Conservation (phyloP, 2,329 filamentous ascomycete species). For the Claviceps maximensis region DNA sequence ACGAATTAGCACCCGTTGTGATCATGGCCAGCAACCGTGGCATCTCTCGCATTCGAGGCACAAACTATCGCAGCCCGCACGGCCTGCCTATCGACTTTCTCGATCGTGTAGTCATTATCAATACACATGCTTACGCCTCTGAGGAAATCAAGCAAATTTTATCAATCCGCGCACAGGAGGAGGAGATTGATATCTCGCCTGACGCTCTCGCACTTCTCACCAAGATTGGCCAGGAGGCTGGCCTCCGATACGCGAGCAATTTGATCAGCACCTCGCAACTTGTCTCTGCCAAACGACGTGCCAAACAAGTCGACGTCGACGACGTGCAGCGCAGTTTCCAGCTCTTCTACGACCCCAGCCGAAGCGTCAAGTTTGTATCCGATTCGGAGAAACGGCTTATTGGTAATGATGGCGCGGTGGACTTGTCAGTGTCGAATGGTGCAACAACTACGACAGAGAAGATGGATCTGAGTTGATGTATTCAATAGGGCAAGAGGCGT, state of each 20-base stretch:
- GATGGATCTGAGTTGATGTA: constrained; percentile 31
- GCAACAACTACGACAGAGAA: constrained; percentile 25
- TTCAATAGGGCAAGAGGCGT: background rate
- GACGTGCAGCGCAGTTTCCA: constrained; percentile 91
- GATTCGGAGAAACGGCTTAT: constrained; percentile 91
- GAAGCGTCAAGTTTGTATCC: constrained; percentile 81
- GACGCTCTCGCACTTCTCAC: constrained; percentile 87
- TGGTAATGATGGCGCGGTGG: constrained; percentile 70
- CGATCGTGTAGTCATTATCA: constrained; percentile 91
- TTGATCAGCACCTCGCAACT: constrained; percentile 91
- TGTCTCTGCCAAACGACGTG: constrained; percentile 70
- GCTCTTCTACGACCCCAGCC: constrained; percentile 79
- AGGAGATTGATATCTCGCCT: constrained; percentile 82
- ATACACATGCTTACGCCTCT: constrained; percentile 68
- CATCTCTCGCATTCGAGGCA: constrained; percentile 81
- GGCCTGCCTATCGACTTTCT: constrained; percentile 91
- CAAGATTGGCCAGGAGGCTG: constrained; percentile 88
- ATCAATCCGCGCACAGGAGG: constrained; percentile 83
- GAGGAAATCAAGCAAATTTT: constrained; percentile 91
- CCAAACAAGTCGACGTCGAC: constrained; percentile 68
- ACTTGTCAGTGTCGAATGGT: constrained; percentile 39
- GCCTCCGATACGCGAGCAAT: constrained; percentile 91
- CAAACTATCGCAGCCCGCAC: constrained; percentile 84
- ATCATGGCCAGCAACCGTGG: constrained; percentile 99
- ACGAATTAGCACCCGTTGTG: constrained; percentile 87